Evolutionary conservation across 352 stramenopile species (phyloP).

Genomic region (Phytophthora ramorum): DNA sequence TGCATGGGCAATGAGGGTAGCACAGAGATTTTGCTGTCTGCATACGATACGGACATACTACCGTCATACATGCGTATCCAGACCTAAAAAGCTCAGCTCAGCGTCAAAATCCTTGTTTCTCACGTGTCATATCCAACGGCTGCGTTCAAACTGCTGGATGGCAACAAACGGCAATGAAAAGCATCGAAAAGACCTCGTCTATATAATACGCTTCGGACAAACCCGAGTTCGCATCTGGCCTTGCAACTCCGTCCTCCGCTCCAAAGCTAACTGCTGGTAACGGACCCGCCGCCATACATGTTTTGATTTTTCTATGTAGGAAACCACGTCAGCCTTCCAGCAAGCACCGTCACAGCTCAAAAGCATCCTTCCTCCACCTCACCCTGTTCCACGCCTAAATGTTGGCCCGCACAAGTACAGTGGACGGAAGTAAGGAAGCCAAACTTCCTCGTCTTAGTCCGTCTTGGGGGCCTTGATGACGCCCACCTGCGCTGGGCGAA

Average conservation of each 20-base stretch:
- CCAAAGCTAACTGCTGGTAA: slow-evolving; percentile 7
- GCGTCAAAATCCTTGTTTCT: too few species aligned
- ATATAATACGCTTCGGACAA: slow-evolving; percentile 32
- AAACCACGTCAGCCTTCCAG: too few species aligned
- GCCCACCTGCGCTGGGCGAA: slow-evolving; percentile 97
- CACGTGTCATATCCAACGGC: too few species aligned
- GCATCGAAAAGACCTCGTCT: slow-evolving; percentile 29
- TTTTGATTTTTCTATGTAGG: too few species aligned
- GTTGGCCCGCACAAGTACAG: slow-evolving; percentile 8
- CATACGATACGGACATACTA: too few species aligned
- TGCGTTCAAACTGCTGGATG: not conserved
- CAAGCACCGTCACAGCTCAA: too few species aligned
- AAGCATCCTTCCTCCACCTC: not conserved
- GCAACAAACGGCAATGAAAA: slow-evolving; percentile 3
- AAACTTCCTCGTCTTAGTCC: slow-evolving; percentile 25
- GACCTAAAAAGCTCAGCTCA: too few species aligned
- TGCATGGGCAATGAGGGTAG: too few species aligned
- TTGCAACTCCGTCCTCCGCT: slow-evolving; percentile 4
- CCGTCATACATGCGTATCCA: too few species aligned
- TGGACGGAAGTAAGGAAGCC: not conserved
- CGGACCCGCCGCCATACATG: not conserved
- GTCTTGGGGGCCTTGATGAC: slow-evolving; percentile 72
- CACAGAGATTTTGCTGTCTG: too few species aligned
- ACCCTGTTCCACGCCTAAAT: slow-evolving; percentile 9
- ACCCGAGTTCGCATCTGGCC: slow-evolving; percentile 5